Evolutionary conservation across 495 filamentous ascomycete species (phyloP).

Genomic region (Pseudomonodictys pantanalensis): DNA sequence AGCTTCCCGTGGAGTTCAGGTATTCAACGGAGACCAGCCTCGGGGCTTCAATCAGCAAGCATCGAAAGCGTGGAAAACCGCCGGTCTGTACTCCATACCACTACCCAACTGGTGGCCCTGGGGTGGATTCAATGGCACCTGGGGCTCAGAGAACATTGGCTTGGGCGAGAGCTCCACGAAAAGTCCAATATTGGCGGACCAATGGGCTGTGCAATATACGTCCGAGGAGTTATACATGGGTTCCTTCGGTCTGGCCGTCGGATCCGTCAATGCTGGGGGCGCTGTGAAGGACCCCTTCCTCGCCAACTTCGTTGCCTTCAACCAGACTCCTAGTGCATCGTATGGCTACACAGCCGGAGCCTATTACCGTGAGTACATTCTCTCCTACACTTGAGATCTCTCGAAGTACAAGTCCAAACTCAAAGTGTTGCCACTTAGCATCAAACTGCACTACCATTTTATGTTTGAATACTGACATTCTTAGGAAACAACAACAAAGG

Average conservation of each 20-base stretch:
- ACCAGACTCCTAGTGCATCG: conserved; percentile 17
- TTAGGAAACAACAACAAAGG: conserved; percentile 24
- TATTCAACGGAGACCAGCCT: conserved; percentile 7
- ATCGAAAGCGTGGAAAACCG: conserved; percentile 5
- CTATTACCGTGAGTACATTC: conserved; percentile 23
- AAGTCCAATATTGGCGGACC: not conserved
- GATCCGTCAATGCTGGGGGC: conserved; percentile 1
- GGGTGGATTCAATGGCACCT: conserved; percentile 14
- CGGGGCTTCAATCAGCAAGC: conserved; percentile 8
- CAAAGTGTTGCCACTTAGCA: too few species aligned
- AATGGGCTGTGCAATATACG: conserved; percentile 5
- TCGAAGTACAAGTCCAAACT: too few species aligned
- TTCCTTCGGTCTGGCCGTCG: conserved; percentile 20
- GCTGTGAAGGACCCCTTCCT: conserved; percentile 2
- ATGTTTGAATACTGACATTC: conserved; percentile 3
- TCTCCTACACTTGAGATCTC: not conserved
- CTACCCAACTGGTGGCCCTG: conserved; percentile 3
- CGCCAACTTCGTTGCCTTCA: not conserved
- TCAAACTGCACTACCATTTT: too few species aligned
- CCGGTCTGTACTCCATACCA: conserved; percentile 20
- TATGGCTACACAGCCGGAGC: conserved; percentile 33
- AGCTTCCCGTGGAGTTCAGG: conserved; percentile 22
- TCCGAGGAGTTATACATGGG: conserved; percentile 27
- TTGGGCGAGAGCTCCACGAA: conserved; percentile 2
- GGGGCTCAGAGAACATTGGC: conserved; percentile 16